A percentile compares a stretch with the other conserved stretches of the same genome.
phyloP scores from a whole-genome alignment of 2,329 filamentous ascomycete genomes.

The Aphanocladium album region DNA sequence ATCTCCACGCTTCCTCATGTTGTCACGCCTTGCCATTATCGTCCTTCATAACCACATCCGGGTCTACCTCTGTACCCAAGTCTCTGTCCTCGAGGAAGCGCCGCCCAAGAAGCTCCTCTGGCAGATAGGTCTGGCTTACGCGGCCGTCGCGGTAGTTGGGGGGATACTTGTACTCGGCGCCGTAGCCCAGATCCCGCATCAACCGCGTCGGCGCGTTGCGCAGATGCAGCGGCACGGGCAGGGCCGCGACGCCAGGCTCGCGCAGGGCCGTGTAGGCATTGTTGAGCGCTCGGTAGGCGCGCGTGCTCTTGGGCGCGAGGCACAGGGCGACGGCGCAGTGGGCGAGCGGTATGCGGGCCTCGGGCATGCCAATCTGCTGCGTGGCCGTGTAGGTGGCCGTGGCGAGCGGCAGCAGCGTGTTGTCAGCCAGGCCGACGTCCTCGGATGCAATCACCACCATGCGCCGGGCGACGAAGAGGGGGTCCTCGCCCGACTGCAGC shows the following conservation, averaged over 20 bases:
- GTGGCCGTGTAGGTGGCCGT: constrained; percentile 82
- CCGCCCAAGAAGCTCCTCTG: constrained; percentile 64
- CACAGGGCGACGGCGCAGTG: constrained; percentile 80
- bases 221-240: constrained; percentile 82
- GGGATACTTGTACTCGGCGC: constrained; percentile 93
- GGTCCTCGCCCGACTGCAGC: constrained; percentile 92
- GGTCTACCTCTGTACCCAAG: constrained; percentile 73
- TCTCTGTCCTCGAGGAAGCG: constrained; percentile 75
- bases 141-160: constrained; percentile 79
- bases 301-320: constrained; percentile 78
- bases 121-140: constrained; percentile 88
- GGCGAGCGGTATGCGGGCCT: constrained; percentile 86
- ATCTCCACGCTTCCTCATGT: not conserved
- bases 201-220: constrained; percentile 86
- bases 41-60: constrained; percentile 49
- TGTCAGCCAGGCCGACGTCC: constrained; percentile 88
- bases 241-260: constrained; percentile 75
- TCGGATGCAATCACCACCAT: constrained; percentile 95
- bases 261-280: constrained; percentile 73
- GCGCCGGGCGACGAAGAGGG: constrained; percentile 83
- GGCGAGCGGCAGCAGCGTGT: constrained; percentile 73
- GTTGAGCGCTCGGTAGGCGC: constrained; percentile 76
- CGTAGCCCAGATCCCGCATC: constrained; percentile 91
- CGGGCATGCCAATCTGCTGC: constrained; percentile 92
- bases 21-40: not conserved